A percentile compares a stretch with the other conserved stretches of the same genome.
Conservation (phyloP, 345 rosid genomes). For the Syzygium jambos region DNA sequence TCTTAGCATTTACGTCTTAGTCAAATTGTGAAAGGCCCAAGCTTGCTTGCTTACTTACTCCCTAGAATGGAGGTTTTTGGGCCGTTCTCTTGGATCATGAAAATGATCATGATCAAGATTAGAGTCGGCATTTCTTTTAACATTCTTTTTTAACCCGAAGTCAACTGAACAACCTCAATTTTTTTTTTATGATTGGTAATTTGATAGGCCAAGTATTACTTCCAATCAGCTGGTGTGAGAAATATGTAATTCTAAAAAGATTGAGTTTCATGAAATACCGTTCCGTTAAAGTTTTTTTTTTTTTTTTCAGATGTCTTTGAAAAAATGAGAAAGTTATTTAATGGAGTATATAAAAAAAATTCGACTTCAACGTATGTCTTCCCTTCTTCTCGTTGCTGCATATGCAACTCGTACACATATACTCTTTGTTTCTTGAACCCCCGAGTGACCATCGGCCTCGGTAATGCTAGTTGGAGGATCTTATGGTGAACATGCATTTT, state of each 20-base stretch:
- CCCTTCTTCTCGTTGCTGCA: background rate
- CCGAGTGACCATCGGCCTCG: background rate
- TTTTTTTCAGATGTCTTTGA: background rate
- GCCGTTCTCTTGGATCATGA: background rate
- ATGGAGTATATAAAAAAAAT: too few relatives aligned
- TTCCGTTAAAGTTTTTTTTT: background rate
- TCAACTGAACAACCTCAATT: background rate
- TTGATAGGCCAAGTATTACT: background rate
- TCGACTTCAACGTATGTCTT: background rate
- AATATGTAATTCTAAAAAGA: background rate
- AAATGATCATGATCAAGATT: background rate
- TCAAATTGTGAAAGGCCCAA: background rate
- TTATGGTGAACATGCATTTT: background rate
- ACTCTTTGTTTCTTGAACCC: background rate
- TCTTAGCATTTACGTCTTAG: background rate
- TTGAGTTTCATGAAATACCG: fast-evolving
- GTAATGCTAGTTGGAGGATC: background rate
- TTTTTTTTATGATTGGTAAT: background rate
- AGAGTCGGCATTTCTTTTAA: background rate
- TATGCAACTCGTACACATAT: background rate
- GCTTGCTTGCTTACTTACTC: background rate
- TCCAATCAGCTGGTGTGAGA: background rate
- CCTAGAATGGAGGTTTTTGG: background rate
- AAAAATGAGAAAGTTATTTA: background rate
- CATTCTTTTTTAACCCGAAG: background rate